Evolutionary conservation across 2,329 filamentous ascomycete species (phyloP), one percentile per base, ranked within the genome.

Genomic region (Zymoseptoria ardabiliae): DNA sequence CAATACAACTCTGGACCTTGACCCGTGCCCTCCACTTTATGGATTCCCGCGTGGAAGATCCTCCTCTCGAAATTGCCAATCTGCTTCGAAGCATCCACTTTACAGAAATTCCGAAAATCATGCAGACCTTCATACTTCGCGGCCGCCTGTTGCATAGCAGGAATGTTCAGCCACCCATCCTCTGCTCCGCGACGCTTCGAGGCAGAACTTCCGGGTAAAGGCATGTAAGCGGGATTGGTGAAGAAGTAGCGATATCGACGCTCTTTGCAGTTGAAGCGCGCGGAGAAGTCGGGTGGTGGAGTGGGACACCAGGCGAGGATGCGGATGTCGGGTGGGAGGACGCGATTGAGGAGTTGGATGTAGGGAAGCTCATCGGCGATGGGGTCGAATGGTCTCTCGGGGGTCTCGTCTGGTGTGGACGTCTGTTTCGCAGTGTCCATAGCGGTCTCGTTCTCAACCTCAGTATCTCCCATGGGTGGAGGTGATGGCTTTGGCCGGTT

Each of bases 51-150:
- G 75, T 89, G 85, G 72, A 88, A 92, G 67, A 99, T 91, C 50
- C 84, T 82, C 50, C 94, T 82, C 67, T 84, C 78, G 69, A 93
- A 97, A 71, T 90, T 94, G 35, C 85, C 85, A 67, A 96, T 90
- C 75, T 96, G 90, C 79, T 97, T 97, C 68, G 82, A 85, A 0
- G 89, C 82, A 75, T 99, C 94, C 60, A 97, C 81, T 75, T 96
- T 96, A 82, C 94, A 97, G 71, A 97, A 89, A 74, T 99, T 99
- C 61, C 94, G 85, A 77, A 97, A 99, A 77, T 99, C 94, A 74
- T 97, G 90, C 55, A 86, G 74, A 5, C 94, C 94, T 67, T 91
- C 84, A 66, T 90, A 93, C 54, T 85, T 79, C 71, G 85, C 87
- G 22, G 93, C 94, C 0, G 90, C 94, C 68, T 85, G 76, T 19